Conservation (phyloP, 1,284 basidiomycete genomes). For the Ustilago sp. region DNA sequence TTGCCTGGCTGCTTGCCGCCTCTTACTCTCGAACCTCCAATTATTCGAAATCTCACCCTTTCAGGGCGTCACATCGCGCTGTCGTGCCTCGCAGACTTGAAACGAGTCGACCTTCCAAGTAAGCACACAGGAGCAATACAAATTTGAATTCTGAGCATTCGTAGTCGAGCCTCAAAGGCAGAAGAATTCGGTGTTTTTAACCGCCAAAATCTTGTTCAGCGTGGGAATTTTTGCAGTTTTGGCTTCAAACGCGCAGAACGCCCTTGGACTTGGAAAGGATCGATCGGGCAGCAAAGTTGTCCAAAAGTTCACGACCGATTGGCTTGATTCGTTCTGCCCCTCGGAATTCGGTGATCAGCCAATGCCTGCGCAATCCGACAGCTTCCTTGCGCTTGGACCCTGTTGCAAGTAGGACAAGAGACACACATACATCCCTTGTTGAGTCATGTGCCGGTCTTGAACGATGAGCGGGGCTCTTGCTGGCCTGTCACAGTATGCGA, state of each 20-base stretch:
- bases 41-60: not conserved
- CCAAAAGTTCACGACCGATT: not conserved
- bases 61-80: not conserved
- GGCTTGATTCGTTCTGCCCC: not conserved
- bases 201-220: conserved; percentile 2
- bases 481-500: conserved; percentile 26
- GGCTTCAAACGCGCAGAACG: conserved; percentile 1
- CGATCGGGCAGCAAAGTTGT: conserved; percentile 13
- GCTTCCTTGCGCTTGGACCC: conserved; percentile 10
- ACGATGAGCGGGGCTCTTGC: conserved; percentile 28
- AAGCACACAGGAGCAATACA: conserved; percentile 8
- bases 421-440: not conserved
- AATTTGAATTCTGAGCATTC: not conserved
- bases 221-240: conserved; percentile 32
- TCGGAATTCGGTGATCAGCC: conserved; percentile 9
- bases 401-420: not conserved
- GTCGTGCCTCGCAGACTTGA: not conserved
- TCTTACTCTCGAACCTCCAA: not conserved
- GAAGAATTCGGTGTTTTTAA: not conserved
- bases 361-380: conserved; percentile 16
- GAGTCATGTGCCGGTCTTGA: not conserved
- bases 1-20: not conserved
- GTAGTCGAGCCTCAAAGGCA: not conserved
- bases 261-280: not conserved
- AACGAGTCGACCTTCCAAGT: not conserved